A percentile compares a stretch with the other conserved stretches of the same genome.
Conservation (phyloP, 2,329 filamentous ascomycete genomes). For the Passalora sequoiae region DNA sequence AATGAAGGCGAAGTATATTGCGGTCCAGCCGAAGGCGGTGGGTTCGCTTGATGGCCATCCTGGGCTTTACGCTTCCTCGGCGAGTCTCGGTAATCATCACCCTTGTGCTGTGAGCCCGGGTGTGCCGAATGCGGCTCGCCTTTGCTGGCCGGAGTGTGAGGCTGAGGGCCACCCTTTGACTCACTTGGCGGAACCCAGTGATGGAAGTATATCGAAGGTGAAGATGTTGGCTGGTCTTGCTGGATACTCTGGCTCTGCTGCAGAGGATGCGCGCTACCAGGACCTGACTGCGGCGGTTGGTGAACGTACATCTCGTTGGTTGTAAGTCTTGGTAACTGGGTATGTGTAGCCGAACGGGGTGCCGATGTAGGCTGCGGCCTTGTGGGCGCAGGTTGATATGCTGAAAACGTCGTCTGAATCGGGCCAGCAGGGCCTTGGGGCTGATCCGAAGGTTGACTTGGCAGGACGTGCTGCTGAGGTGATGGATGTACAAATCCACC, state of each 20-base stretch:
- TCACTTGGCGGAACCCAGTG: slow-evolving; percentile 80
- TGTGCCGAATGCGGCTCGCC: slow-evolving; percentile 44
- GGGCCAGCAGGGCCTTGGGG: slow-evolving; percentile 30
- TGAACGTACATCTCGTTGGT: slow-evolving; percentile 50
- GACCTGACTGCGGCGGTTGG: slow-evolving; percentile 40
- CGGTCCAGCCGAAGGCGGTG: slow-evolving; percentile 48
- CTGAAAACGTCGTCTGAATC: slow-evolving; percentile 38
- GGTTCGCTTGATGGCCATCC: slow-evolving; percentile 48
- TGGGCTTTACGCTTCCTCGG: slow-evolving; percentile 79
- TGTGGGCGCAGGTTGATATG: slow-evolving; percentile 29
- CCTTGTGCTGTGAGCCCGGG: slow-evolving; percentile 47
- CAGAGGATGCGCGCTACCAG: slow-evolving; percentile 37
- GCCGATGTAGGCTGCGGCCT: slow-evolving; percentile 38
- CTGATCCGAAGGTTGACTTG: slow-evolving; percentile 36
- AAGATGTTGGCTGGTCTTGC: slow-evolving; percentile 60
- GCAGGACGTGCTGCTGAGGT: slow-evolving; percentile 33
- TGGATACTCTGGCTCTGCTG: slow-evolving; percentile 48
- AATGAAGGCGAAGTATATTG: slow-evolving; percentile 48
- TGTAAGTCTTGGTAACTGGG: slow-evolving; percentile 47
- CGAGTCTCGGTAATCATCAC: slow-evolving; percentile 63
- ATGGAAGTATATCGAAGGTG: slow-evolving; percentile 80
- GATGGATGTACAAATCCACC: slow-evolving; percentile 25
- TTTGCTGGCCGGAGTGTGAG: slow-evolving; percentile 66
- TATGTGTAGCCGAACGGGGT: slow-evolving; percentile 43
- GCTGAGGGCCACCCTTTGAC: slow-evolving; percentile 53